Conservation (phyloP, 2,329 filamentous ascomycete genomes). For the Fusarium setosum region DNA sequence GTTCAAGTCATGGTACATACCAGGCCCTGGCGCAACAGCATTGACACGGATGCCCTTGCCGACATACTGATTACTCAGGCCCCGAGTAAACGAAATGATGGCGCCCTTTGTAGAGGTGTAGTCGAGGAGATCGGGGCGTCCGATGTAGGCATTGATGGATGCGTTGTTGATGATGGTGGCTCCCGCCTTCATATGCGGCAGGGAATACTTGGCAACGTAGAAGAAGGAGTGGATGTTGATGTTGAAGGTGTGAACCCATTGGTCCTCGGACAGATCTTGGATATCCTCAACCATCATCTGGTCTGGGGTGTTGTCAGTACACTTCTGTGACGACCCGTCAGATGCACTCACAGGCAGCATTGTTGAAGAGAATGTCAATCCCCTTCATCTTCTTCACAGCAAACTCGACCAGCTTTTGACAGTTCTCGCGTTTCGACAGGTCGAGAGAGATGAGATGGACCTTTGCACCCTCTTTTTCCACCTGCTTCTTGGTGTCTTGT, state of each 20-base stretch:
- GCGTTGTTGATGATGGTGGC: conserved; percentile 87
- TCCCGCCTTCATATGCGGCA: conserved; percentile 80
- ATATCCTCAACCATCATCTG: conserved; percentile 78
- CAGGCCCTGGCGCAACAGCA: conserved; percentile 78
- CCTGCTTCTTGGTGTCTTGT: conserved; percentile 76
- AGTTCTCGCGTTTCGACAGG: conserved; percentile 73
- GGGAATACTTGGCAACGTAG: conserved; percentile 80
- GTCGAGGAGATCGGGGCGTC: conserved; percentile 82
- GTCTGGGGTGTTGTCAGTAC: conserved; percentile 36
- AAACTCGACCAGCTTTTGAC: conserved; percentile 75
- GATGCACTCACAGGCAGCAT: conserved; percentile 72
- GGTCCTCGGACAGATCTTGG: conserved; percentile 76
- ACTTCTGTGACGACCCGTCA: background rate
- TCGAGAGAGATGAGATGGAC: conserved; percentile 74
- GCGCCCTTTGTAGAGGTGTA: conserved; percentile 86
- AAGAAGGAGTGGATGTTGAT: conserved; percentile 88
- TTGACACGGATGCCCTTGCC: conserved; percentile 81
- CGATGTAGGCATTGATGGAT: conserved; percentile 85
- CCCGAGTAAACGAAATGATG: conserved; percentile 83
- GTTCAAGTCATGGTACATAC: conserved; percentile 25
- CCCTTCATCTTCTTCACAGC: conserved; percentile 73
- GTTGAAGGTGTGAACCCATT: conserved; percentile 84
- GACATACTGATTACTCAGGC: conserved; percentile 79
- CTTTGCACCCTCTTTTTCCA: conserved; percentile 74
- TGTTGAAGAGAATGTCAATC: conserved; percentile 81